Evolutionary conservation across 495 filamentous ascomycete genomes (phyloP), one percentile per base, ranked within the genome.

Genomic region (Venustampulla echinocandica): DNA sequence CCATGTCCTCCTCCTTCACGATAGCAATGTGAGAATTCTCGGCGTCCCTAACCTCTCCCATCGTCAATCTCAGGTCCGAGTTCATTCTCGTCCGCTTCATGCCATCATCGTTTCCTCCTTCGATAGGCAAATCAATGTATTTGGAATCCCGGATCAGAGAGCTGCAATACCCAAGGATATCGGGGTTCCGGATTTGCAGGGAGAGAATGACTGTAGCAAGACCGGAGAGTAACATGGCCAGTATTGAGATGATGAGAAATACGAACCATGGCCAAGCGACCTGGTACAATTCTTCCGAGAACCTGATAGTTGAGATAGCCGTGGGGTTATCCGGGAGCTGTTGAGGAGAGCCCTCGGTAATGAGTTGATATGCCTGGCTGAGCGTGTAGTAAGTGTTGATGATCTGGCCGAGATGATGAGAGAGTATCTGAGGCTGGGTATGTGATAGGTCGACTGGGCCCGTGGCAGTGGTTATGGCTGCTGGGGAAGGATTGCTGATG

Each of bases 221-320:
- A 2, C 20, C n/a, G 10, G 44, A n/a, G 9, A 47, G 9, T 2
- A 47, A 24, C 44, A 47, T 37, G 33, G 28, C 33, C 6, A 28
- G 10, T 21, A 34, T 47, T 4, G 32, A 15, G 22, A 28, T 4
- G 24, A 47, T 11, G 15, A 28, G 17, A 13, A 39, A 9, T 4
- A n/a, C 17, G 44, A 47, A 30, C 44, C 44, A 47, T 18, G 19
- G 3, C 44, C 44, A 47, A 15, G 9, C 17, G 13, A 25, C 14
- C 10, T 28, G 11, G 22, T 30, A 43, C 9, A 25, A 4, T 3
- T 43, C 41, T 25, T 32, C 25, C 3, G 4, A 6, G 3, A 43
- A 4, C 6, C 14, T 43, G 41, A 14, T 30, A 7, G 21, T 30
- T 9, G 23, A 3, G 13, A 17, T 10, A 4, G 24, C 14, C 2